A percentile compares a stretch with the other conserved stretches of the same genome.
phyloP scores from a whole-genome alignment of 805 yeast genomes.

The Metschnikowia arizonensis region DNA sequence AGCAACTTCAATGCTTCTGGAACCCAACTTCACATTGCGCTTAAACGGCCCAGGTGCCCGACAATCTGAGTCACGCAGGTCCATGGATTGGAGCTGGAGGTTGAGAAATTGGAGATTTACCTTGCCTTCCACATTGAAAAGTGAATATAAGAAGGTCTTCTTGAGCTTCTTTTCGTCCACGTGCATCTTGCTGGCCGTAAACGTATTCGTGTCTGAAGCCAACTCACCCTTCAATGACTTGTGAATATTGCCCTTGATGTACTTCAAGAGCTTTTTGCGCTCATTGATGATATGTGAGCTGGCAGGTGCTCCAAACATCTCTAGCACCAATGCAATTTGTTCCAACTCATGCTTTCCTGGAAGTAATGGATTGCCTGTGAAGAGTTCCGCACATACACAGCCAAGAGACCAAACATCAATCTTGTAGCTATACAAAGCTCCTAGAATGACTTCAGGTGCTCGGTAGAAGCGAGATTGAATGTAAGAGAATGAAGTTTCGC shows the following conservation, averaged over 20 bases:
- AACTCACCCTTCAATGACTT: slow-evolving; percentile 13
- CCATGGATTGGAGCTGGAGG: slow-evolving; percentile 19
- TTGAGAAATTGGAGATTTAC: slow-evolving; percentile 33
- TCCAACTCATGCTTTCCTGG: slow-evolving; percentile 42
- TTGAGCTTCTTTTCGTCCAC: slow-evolving; percentile 31
- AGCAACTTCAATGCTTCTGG: slow-evolving; percentile 29
- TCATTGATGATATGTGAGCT: slow-evolving; percentile 35
- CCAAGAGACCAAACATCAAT: slow-evolving; percentile 93
- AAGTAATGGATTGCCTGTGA: slow-evolving; percentile 16
- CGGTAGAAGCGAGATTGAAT: slow-evolving; percentile 67
- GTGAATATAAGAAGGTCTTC: slow-evolving; percentile 33
- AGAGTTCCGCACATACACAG: slow-evolving; percentile 49
- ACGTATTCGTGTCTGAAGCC: slow-evolving; percentile 10
- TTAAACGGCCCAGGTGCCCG: slow-evolving; percentile 12
- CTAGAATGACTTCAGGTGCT: slow-evolving; percentile 74
- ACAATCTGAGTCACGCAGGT: slow-evolving; percentile 3
- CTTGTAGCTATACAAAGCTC: slow-evolving; percentile 53
- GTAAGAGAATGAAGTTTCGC: slow-evolving; percentile 46
- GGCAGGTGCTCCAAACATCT: slow-evolving; percentile 46
- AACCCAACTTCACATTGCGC: slow-evolving; percentile 26
- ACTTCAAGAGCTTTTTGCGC: slow-evolving; percentile 33
- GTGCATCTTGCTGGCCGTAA: slow-evolving; percentile 6
- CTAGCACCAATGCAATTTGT: slow-evolving; percentile 41
- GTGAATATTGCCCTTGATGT: slow-evolving; percentile 15
- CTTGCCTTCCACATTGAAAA: slow-evolving; percentile 39